phyloP scores from a whole-genome alignment of 139 green algal species.

The Mesotaenium endlicherianum region DNA sequence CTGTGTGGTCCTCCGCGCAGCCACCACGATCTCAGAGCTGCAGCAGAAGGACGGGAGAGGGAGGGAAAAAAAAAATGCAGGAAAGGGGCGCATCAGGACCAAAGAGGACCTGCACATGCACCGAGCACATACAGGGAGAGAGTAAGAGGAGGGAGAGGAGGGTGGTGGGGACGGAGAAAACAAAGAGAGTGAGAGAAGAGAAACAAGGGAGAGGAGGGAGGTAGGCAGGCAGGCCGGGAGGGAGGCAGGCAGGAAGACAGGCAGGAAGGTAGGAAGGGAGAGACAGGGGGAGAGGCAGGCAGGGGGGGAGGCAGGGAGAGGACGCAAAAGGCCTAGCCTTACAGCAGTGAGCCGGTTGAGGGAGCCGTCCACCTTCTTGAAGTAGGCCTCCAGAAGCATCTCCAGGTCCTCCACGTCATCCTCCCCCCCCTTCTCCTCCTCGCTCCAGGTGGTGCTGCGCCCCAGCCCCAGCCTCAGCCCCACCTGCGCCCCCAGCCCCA shows the following conservation, averaged over 20 bases:
- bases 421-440: too few relatives aligned
- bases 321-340: neutral
- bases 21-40: neutral
- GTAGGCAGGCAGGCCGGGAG: neutral
- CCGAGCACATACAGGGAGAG: neutral
- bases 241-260: neutral
- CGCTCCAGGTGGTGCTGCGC: too few relatives aligned
- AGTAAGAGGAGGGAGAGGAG: neutral
- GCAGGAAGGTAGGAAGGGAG: neutral
- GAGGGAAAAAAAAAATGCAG: neutral
- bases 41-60: neutral
- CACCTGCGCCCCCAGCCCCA: neutral
- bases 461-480: neutral
- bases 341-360: slow-evolving; percentile 25
- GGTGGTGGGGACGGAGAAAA: neutral
- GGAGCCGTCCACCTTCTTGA: slow-evolving; percentile 20
- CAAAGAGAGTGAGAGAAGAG: neutral
- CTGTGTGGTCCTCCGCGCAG: too few relatives aligned
- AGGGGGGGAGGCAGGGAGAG: neutral
- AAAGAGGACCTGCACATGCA: neutral
- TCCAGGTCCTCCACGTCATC: slow-evolving; percentile 50
- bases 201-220: neutral
- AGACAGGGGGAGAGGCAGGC: neutral
- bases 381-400: slow-evolving; percentile 56
- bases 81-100: neutral